phyloP scores from a whole-genome alignment of 139 green algal genomes.

The Coelastrella sp. region DNA sequence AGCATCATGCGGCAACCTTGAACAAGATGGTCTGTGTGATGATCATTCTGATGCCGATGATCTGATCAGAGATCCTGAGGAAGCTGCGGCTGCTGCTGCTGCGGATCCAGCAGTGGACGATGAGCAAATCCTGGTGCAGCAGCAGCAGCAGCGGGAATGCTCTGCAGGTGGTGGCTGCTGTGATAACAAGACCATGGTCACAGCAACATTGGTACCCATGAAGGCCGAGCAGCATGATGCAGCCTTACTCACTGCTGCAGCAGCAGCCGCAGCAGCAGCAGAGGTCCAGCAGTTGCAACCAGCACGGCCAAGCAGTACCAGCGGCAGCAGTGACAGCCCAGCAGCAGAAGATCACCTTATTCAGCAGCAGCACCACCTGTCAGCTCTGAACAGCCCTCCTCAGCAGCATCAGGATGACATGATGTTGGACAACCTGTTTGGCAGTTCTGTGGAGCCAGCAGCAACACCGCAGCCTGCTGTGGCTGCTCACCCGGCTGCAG shows the following conservation, averaged over 20 bases:
- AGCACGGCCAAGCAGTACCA: background rate
- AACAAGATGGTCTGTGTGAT: background rate
- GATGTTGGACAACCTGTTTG: background rate
- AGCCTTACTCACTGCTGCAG: too few species aligned
- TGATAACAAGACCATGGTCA: background rate
- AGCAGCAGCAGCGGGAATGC: conserved; percentile 24
- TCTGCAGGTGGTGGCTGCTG: conserved; percentile 3
- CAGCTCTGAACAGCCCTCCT: background rate
- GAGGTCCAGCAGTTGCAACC: background rate
- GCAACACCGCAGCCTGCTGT: background rate
- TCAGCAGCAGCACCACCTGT: background rate
- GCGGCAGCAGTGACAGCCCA: background rate
- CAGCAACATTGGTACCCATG: background rate
- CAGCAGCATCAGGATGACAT: background rate
- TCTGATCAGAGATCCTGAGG: conserved; percentile 30
- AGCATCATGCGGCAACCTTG: background rate
- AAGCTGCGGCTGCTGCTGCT: conserved; percentile 19
- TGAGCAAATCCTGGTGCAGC: conserved; percentile 1
- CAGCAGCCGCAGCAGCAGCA: background rate
- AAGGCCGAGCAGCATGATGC: background rate
- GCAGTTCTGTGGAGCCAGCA: background rate
- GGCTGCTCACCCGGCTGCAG: background rate
- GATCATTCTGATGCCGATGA: conserved; percentile 31
- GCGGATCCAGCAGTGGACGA: background rate
- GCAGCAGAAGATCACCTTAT: background rate